Evolutionary conservation across 116 monocot genomes (phyloP), one percentile per base, ranked within the genome.

Genomic region (Cymodocea nodosa): DNA sequence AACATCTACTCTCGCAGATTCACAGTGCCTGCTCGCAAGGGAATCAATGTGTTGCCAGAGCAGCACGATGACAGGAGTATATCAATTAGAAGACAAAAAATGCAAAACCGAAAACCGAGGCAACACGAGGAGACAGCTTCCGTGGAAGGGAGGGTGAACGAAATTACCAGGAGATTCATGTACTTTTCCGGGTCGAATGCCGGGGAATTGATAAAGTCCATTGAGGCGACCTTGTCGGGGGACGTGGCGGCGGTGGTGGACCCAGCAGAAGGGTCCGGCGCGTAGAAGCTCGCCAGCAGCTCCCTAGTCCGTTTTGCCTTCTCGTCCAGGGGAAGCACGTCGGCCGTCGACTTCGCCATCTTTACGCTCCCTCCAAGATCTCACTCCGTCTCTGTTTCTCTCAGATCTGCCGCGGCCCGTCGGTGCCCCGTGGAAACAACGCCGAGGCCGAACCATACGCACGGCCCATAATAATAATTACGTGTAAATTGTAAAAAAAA

Each of bases 231-330:
- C 39, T 52, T 74, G 7, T 65, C 55, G 14, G 65, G 56, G 6
- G 74, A 59, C 18, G 82, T 51, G 16, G 70, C n/a, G 53, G 73
- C 44, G 5, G 68, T 59, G 18, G 68, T 62, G 67, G 67, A 13
- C 17, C 51, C 35, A 11, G 55, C 59, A 15, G 89, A 80, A 5
- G 83, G 62, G 56, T 82, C 87, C 68, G 81, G 75, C 50, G 78
- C 60, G 82, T 97, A 97, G 88, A 97, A 97, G 71, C 97, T 97
- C 10, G 91, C 87, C 15, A 97, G 85, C 5, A 97, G 97, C 50
- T 97, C 97, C 17, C 97, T 78, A 9, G 97, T 97, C 77, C 97
- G 68, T 85, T 83, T 87, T 69, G 88, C 88, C 76, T 85, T 91
- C 77, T 97, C 97, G 60, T 97, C 97, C 67, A 97, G 30, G 17